These are phyloP conservation scores for Peronospora destructor DNA, from an alignment of 352 stramenopile species.

Conservation along the genomic window DNA sequence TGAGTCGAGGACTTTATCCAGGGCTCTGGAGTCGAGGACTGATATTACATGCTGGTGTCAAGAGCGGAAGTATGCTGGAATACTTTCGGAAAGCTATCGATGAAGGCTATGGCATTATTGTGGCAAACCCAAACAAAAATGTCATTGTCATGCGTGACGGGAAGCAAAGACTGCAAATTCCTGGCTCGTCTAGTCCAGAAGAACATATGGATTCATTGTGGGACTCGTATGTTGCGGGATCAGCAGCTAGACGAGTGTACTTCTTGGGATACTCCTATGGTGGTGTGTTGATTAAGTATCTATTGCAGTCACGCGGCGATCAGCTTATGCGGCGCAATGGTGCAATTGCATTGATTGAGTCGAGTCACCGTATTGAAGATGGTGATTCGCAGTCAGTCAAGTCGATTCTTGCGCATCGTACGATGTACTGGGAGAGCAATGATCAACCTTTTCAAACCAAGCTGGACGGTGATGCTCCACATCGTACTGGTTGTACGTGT, in stretches of 20 bases:
- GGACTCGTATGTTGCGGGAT: slow-evolving; percentile 70
- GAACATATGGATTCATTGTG: slow-evolving; percentile 87
- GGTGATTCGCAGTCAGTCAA: slow-evolving; percentile 83
- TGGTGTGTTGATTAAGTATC: slow-evolving; percentile 84
- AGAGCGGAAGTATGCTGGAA: slow-evolving; percentile 83
- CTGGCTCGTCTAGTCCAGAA: slow-evolving; percentile 73
- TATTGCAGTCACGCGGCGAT: slow-evolving; percentile 79
- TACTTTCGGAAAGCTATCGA: slow-evolving; percentile 86
- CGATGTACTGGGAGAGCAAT: slow-evolving; percentile 88
- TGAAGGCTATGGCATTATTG: slow-evolving; percentile 81
- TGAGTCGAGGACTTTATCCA: slow-evolving; percentile 72
- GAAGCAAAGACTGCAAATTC: slow-evolving; percentile 79
- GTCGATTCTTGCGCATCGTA: slow-evolving; percentile 78
- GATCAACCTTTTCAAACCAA: slow-evolving; percentile 67
- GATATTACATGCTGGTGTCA: slow-evolving; percentile 79
- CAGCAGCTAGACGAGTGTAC: slow-evolving; percentile 62
- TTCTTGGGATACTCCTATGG: slow-evolving; percentile 87
- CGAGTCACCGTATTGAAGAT: slow-evolving; percentile 79
- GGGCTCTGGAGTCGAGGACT: slow-evolving; percentile 82
- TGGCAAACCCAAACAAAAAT: slow-evolving; percentile 88
- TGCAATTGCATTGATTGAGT: slow-evolving; percentile 83
- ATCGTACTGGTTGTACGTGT: slow-evolving; percentile 81
- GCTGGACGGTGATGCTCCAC: slow-evolving; percentile 69
- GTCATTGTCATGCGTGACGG: slow-evolving; percentile 74
- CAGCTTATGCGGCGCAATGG: slow-evolving; percentile 83